Evolutionary conservation across 2,329 filamentous ascomycete species (phyloP), one percentile per base, ranked within the genome.

Genomic region (Venturia aucupariae): DNA sequence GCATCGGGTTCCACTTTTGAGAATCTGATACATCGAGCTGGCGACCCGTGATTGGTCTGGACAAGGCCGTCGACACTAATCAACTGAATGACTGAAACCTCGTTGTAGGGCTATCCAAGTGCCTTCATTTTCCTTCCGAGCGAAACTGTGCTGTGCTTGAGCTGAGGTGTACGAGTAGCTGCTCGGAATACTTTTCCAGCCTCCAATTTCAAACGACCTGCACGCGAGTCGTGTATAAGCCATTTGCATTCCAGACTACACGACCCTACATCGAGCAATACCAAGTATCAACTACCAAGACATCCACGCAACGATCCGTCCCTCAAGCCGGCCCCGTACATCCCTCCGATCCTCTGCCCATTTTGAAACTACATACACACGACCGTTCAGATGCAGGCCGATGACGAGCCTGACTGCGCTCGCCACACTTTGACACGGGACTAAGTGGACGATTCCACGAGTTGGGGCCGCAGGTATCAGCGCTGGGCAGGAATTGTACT

Each of bases 361-460:
- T 13, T 15, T 11, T 15, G 46, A 51, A 51, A 11, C 24, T 27
- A 57, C 27, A 57, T 57, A 57, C 27, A 57, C 27, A 32, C 30
- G 27, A 35, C 51, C 51, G 51, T 57, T 57, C 51, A 57, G 51
- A 57, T 57, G 51, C 51, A 22, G 51, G 51, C 51, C 51, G 51
- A 57, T 57, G 51, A 57, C 51, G 51, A 57, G 51, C 51, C 51
- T 32, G 30, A 32, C 51, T 57, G 51, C 30, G 51, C 51, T 57
- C 51, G 51, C 51, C 27, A 57, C 30, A n/a, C 51, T 57, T 30
- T 57, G 51, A 57, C 51, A n/a, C 27, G 30, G 30, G 51, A 57
- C 27, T 57, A 57, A 57, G 51, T 54, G 48, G 48, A 54, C 24
- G 48, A 32, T 19, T 10, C 24, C 48, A 54, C 48, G 24, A 54